A percentile compares a stretch with the other conserved stretches of the same genome.
These are phyloP conservation scores for Syncephalastrum contaminatum DNA, from an alignment of 371 early-diverging fungal genomes.

Conservation along the genomic window DNA sequence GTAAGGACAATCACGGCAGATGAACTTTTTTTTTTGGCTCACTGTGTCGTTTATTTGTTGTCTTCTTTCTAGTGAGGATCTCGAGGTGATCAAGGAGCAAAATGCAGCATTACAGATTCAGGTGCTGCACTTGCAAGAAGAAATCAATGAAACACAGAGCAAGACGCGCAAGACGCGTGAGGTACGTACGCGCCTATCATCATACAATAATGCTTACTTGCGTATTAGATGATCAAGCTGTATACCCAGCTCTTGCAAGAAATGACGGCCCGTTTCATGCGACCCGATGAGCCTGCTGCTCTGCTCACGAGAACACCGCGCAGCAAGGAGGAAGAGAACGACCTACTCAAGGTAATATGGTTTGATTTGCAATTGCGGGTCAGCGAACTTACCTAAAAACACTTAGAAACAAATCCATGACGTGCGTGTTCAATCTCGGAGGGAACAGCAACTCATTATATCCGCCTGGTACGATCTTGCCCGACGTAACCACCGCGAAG, in stretches of 20 bases:
- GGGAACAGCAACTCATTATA: conserved; percentile 74
- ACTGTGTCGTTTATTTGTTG: background rate
- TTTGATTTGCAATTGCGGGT: background rate
- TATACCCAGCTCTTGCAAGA: conserved; percentile 58
- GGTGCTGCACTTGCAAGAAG: conserved; percentile 64
- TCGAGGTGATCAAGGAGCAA: conserved; percentile 62
- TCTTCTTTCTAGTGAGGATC: conserved; percentile 26
- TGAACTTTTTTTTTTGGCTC: background rate
- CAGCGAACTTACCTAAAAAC: background rate
- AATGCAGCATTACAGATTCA: conserved; percentile 58
- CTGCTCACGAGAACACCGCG: conserved; percentile 26
- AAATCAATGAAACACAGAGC: conserved; percentile 68
- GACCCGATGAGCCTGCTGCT: conserved; percentile 26
- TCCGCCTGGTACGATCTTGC: conserved; percentile 77
- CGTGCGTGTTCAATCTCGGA: conserved; percentile 57
- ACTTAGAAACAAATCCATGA: conserved; percentile 67
- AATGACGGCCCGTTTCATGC: conserved; percentile 39
- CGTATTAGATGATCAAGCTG: conserved; percentile 46
- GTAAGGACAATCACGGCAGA: conserved; percentile 19
- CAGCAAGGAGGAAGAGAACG: conserved; percentile 73
- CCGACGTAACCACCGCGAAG: conserved; percentile 57
- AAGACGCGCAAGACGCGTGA: conserved; percentile 78
- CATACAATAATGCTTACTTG: background rate
- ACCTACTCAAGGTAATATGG: conserved; percentile 57
- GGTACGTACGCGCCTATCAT: conserved; percentile 26